These are phyloP conservation scores for Nelumbo lutea DNA, from an alignment of 164 flowering plant species.

Conservation along the genomic window DNA sequence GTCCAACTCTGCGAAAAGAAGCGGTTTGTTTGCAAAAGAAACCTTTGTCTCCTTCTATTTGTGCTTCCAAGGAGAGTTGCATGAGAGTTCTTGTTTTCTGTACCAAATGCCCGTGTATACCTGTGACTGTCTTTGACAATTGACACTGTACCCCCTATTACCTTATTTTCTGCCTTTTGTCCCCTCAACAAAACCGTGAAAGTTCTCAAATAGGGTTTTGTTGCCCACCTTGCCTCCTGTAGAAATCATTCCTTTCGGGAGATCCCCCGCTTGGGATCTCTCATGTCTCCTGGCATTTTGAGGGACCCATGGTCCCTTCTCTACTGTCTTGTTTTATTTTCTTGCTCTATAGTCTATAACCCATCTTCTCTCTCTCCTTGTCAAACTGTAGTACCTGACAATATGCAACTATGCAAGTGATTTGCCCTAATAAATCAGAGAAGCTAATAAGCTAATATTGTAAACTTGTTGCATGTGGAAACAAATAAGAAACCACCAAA, in stretches of 20 bases:
- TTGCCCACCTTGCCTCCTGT: conserved; percentile 33
- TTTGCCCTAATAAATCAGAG: not conserved
- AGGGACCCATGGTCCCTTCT: conserved; percentile 8
- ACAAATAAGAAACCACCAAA: not conserved
- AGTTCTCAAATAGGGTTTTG: conserved; percentile 39
- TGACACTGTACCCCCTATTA: conserved; percentile 26
- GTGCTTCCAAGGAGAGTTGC: conserved; percentile 25
- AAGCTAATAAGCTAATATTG: not conserved
- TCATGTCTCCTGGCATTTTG: conserved; percentile 4
- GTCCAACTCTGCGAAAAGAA: not conserved
- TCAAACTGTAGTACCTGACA: not conserved
- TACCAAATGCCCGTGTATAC: conserved; percentile 26
- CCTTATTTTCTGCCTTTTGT: conserved; percentile 70
- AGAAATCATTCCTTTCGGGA: conserved; percentile 10
- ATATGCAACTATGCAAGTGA: no score
- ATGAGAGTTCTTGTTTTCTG: conserved; percentile 44
- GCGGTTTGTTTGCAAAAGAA: conserved; percentile 1
- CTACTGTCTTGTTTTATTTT: conserved; percentile 7
- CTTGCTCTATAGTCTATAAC: not conserved
- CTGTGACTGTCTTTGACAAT: conserved; percentile 40
- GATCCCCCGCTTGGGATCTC: conserved; percentile 15
- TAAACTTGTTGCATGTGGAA: not conserved
- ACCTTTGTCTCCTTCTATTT: conserved; percentile 6
- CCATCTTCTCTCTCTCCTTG: not conserved
- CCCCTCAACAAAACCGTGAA: conserved; percentile 78